Evolutionary conservation across 2,329 filamentous ascomycete species (phyloP), one percentile per base, ranked within the genome.

Genomic region (Penicillium hesseltinei): DNA sequence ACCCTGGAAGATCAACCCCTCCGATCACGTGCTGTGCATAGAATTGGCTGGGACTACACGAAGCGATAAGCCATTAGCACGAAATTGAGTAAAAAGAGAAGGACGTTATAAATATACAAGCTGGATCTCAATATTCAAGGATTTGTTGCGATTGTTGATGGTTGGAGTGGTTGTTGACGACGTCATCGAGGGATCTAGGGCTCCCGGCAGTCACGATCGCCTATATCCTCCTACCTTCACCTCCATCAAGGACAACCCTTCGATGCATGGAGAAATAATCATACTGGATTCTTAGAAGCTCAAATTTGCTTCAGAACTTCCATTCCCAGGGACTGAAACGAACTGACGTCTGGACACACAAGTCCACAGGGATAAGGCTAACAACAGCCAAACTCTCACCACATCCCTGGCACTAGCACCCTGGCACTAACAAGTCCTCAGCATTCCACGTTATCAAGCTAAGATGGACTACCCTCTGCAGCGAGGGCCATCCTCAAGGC

Each of bases 131-230:
- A 15, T 23, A 35, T 35, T 23, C 13, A n/a, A 47, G 5, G 6
- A n/a, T 13, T 25, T 11, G 8, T 21, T 15, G 11, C n/a, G 6
- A 21, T 31, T 35, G 21, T 47, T 35, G 13, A 31, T 31, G 8
- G n/a, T 45, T 10, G 44, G 31, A 39, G 25, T 46, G 25, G 27
- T 17, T 43, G 25, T 54, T 40, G 47, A 57, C 48, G 21, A 52
- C 60, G 60, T 62, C 58, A 61, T 62, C 55, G 55, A 62, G 60
- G 60, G 58, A 59, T 48, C 49, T 29, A 58, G 49, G 48, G 54
- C 15, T 35, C 15, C 33, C 33, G 33, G 15, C 13, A 35, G 33
- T 35, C 45, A 53, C 40, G 27, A 29, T 51, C 39, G 6, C 6
- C 39, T 51, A 19, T 15, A 38, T 42, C 27, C 44, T 43, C 57